A percentile compares a stretch with the other conserved stretches of the same genome.
phyloP scores from a whole-genome alignment of 331 rosid species.

The Rhamnella rubrinervis region DNA sequence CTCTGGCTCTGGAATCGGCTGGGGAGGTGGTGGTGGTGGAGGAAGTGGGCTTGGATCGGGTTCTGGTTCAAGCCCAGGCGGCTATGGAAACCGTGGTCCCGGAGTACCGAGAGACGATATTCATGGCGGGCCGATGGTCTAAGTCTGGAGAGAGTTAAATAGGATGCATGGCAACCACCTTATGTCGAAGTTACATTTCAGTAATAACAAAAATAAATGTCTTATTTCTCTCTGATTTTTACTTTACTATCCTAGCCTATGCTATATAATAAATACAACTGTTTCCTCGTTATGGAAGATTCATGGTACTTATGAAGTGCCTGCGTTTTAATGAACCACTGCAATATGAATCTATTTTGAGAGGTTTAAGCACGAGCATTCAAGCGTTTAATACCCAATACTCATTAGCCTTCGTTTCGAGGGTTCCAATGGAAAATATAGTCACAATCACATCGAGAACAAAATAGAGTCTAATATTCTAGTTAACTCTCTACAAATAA shows the following conservation, averaged over 20 bases:
- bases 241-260: neutral
- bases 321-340: too few species aligned
- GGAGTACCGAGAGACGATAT: neutral
- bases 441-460: too few species aligned
- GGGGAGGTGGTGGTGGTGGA: neutral
- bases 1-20: neutral
- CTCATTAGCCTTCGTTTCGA: too few species aligned
- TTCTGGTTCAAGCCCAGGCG: slow-evolving; percentile 9
- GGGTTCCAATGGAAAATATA: too few species aligned
- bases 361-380: too few species aligned
- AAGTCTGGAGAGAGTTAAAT: slow-evolving; percentile 1
- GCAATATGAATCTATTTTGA: too few species aligned
- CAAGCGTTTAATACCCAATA: too few species aligned
- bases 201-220: neutral
- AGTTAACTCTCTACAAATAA: too few species aligned
- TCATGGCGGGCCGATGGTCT: slow-evolving; percentile 9
- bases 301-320: too few species aligned
- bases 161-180: too few species aligned
- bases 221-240: neutral
- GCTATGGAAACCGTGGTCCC: neutral
- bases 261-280: neutral
- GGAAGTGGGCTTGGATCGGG: slow-evolving; percentile 3
- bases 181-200: too few species aligned
- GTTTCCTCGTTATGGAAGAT: neutral
- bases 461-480: too few species aligned